Evolutionary conservation across 2,329 filamentous ascomycete species (phyloP).

Genomic region (Aspergillus sp.): DNA sequence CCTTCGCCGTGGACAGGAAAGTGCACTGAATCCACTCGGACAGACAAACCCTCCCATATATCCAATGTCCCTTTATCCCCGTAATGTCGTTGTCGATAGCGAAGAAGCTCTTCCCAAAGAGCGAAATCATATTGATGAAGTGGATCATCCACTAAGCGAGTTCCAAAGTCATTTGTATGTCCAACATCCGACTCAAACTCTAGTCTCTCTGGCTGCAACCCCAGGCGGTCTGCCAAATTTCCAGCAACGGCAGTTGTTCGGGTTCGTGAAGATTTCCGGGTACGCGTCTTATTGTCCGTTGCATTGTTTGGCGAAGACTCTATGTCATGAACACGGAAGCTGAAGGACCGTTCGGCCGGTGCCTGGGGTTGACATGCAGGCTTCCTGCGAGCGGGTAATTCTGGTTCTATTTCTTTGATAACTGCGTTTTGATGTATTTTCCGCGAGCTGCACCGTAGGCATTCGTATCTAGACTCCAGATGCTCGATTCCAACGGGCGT

Average conservation of each 20-base stretch:
- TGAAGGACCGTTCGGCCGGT: constrained; percentile 8
- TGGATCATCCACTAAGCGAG: constrained; percentile 34
- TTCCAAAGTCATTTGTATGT: constrained; percentile 28
- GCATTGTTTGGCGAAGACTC: constrained; percentile 9
- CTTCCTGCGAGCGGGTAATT: constrained; percentile 2
- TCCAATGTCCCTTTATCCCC: constrained; percentile 37
- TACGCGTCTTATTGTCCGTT: neutral
- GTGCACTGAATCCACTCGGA: constrained; percentile 22
- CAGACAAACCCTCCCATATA: constrained; percentile 37
- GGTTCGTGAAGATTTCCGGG: too few relatives aligned
- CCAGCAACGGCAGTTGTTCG: too few relatives aligned
- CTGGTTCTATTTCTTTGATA: constrained; percentile 3
- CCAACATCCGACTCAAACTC: constrained; percentile 41
- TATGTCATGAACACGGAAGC: constrained; percentile 25
- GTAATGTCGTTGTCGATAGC: constrained; percentile 39
- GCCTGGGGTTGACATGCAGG: constrained; percentile 1
- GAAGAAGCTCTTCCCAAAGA: constrained; percentile 43
- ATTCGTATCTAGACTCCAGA: constrained; percentile 20
- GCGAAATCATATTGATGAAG: constrained; percentile 29
- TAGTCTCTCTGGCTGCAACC: constrained; percentile 29
- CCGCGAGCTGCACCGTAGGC: constrained; percentile 23
- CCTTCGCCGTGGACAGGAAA: constrained; percentile 31
- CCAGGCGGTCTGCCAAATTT: constrained; percentile 2
- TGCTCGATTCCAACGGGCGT: constrained; percentile 28
- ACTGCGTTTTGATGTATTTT: constrained; percentile 6